Conservation (phyloP, 331 rosid species). For the Stylosanthes scabra region DNA sequence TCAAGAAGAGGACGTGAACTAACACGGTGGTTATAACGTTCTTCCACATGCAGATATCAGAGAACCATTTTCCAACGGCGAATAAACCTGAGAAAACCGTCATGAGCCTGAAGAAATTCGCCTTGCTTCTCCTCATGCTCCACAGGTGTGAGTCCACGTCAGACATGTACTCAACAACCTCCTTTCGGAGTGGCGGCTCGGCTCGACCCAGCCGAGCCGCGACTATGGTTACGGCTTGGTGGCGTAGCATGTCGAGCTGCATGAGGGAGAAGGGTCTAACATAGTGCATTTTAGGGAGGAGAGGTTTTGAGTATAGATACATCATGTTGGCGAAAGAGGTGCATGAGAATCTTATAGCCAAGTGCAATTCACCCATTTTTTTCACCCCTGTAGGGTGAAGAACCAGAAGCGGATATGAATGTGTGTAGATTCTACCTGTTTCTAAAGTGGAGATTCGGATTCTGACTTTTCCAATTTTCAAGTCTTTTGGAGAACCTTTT, state of each 20-base stretch:
- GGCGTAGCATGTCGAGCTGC: constrained; percentile 80
- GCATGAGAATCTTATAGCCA: too few relatives aligned
- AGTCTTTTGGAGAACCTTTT: constrained; percentile 38
- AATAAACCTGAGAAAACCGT: constrained; percentile 75
- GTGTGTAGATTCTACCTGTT: too few relatives aligned
- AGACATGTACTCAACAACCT: constrained; percentile 92
- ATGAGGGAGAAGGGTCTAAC: constrained; percentile 63
- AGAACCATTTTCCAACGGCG: constrained; percentile 76
- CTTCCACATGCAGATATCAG: constrained; percentile 75
- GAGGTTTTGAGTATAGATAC: constrained; percentile 67
- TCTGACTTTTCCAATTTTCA: too few relatives aligned
- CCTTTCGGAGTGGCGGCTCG: constrained; percentile 86
- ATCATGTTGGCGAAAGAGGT: constrained; percentile 54
- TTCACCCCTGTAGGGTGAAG: too few relatives aligned
- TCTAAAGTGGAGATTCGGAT: too few relatives aligned
- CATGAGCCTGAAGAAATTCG: constrained; percentile 84
- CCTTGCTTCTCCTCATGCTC: constrained; percentile 98
- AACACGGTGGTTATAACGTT: too few relatives aligned
- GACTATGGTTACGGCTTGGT: constrained; percentile 81
- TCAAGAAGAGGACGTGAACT: too few relatives aligned
- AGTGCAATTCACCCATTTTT: too few relatives aligned
- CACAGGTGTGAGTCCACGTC: constrained; percentile 88
- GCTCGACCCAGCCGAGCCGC: constrained; percentile 86
- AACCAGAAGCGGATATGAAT: too few relatives aligned
- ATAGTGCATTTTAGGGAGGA: constrained; percentile 92